Evolutionary conservation across 805 yeast genomes (phyloP), one percentile per base, ranked within the genome.

Genomic region (Wickerhamomyces alni): DNA sequence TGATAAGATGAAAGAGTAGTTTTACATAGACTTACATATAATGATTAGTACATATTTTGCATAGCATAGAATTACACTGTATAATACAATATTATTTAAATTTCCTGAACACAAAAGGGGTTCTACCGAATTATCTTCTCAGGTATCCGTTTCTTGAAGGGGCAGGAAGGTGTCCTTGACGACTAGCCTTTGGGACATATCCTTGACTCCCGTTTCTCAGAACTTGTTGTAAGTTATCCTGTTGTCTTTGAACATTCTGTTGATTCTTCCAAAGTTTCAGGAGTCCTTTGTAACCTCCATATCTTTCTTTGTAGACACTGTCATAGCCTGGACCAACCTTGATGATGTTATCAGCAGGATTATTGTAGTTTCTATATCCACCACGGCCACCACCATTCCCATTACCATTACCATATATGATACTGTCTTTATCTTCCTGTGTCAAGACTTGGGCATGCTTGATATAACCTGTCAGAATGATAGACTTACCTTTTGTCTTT

Each of bases 401-500:
- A n/a, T n/a, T n/a, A 36, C 65, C 62, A 41, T 61, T 57, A 28
- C 76, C 77, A 50, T 77, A 72, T 25, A 70, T 52, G 12, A 87
- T 67, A 10, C 71, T 63, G 45, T 82, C 87, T 40, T 70, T 74
- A 51, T 89, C 97, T 35, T 80, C 82, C 30, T 74, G 75, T 5
- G 77, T 77, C 34, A 91, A 65, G 8, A 80, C 80, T 16, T 70
- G 68, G 27, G 64, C 63, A 43, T 79, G 82, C 5, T 87, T 73
- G 43, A 78, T 76, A 54, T 68, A 87, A 0, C 97, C 97, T 34
- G 80, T 83, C 46, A 91, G 60, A 17, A 91, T 66, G 83, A 93
- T 84, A 2, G 95, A 82, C 57, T 91, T 93, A 25, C 87, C 82
- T 3, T 40, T 48, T 12, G 62, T 68, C 29, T 65, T 66, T 2